These are phyloP conservation scores for Stromatinia cepivora DNA, from an alignment of 2,329 filamentous ascomycete genomes.

Conservation along the genomic window DNA sequence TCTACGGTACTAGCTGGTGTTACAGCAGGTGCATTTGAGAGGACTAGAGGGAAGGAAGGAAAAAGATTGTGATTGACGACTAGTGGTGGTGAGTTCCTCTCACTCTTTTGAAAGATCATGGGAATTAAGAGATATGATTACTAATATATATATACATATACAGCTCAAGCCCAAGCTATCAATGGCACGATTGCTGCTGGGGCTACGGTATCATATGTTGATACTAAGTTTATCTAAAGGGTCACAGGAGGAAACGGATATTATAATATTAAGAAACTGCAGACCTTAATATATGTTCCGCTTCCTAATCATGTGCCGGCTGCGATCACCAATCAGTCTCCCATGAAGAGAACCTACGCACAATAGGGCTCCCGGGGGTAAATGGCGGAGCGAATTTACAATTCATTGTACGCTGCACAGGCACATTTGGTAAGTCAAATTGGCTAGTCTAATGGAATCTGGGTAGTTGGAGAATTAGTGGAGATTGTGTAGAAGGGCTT, in stretches of 20 bases:
- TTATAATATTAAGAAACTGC: background rate
- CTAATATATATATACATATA: background rate
- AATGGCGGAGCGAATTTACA: too few relatives aligned
- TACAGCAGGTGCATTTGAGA: conserved; percentile 28
- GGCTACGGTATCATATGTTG: conserved; percentile 4
- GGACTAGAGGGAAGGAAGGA: background rate
- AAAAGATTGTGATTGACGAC: conserved; percentile 28
- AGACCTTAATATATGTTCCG: background rate
- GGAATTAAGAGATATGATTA: background rate
- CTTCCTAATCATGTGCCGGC: too few relatives aligned
- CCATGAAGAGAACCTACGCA: background rate
- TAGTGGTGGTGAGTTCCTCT: conserved; percentile 25
- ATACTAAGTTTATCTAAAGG: conserved; percentile 8
- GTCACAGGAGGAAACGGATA: too few relatives aligned
- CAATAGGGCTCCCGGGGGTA: background rate
- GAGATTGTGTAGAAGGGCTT: too few relatives aligned
- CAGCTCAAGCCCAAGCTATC: background rate
- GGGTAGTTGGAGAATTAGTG: too few relatives aligned
- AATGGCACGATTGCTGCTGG: background rate
- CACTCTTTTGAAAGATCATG: background rate
- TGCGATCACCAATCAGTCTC: background rate
- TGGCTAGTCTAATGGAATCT: too few relatives aligned
- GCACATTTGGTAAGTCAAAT: too few relatives aligned
- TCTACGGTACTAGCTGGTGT: conserved; percentile 27
- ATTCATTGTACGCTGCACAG: too few relatives aligned